Base-by-base conservation (phyloP, 257 asterid genomes). In the Nicotiana obtusifolia region DNA sequence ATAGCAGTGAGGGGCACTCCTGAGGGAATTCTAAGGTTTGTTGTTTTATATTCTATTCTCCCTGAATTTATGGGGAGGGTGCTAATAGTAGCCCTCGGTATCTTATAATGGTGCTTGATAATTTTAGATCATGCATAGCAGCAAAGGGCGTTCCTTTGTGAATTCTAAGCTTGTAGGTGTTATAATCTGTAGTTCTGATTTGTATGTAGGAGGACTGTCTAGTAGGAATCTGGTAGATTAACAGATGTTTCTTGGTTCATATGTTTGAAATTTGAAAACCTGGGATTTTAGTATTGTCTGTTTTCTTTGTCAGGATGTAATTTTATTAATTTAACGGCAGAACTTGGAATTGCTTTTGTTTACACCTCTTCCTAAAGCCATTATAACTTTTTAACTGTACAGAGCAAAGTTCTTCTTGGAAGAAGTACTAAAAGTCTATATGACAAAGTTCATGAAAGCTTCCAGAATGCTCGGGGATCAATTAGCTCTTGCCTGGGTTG, bases 381-480 rank as follows among this genome's bases (percentile, higher is more conserved):
- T 15, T 66, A 54, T 60, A 17, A 61, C 44, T 81, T 67, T 44
- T 77, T 85, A 84, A 82, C 59, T 57, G 41, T 67, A 61, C 88
- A 92, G 97, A 96, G 97, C 94, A 53, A 91, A 80, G 86, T 85
- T 84, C 60, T 93, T 94, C 89, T 87, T 92, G 86, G 86, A 88
- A 84, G 90, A 89, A 86, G 97, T 96, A 80, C 87, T 93, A 81
- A 71, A 85, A 84, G 89, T 86, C 73, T 94, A 91, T 86, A 84
- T 81, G 30, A 81, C 92, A 13, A 91, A 86, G 85, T 96, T 87
- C 89, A 88, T 91, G 94, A 91, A 84, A 84, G 97, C 98, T 88
- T 96, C 99, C 75, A 85, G 97, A 82, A 96, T 93, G 98, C 98
- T 94, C 59, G 98, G 98, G 84, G 99, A 96, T 91, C 98, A 96